Percentiles rank a stretch among this genome's conserved stretches.
Conservation (phyloP, 257 asterid genomes). For the Scutellaria galericulata region DNA sequence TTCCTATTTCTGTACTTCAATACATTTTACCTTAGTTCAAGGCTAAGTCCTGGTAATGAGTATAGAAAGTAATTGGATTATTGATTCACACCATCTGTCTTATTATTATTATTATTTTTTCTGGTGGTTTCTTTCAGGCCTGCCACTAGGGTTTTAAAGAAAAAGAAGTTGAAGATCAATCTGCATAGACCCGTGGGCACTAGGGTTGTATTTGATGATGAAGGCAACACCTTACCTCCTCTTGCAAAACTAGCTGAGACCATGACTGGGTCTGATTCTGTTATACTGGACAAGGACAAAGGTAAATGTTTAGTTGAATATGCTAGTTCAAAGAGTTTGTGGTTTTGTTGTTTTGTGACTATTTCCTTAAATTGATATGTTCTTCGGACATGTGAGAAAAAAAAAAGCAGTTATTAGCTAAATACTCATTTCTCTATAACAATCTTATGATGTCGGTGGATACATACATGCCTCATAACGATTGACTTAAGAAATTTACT, state of each 20-base stretch:
- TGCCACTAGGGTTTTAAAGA: conserved; percentile 71
- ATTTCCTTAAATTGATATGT: background rate
- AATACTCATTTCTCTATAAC: background rate
- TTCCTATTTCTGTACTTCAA: conserved; percentile 11
- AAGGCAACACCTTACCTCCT: conserved; percentile 83
- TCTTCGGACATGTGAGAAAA: background rate
- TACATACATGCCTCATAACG: background rate
- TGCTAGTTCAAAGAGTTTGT: background rate
- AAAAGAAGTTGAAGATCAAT: conserved; percentile 93
- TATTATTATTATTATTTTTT: background rate
- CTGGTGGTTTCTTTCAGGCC: conserved; percentile 45
- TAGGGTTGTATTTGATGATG: conserved; percentile 96
- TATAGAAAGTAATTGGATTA: background rate
- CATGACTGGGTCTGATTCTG: conserved; percentile 44
- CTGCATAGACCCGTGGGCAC: conserved; percentile 86
- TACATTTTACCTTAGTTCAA: background rate
- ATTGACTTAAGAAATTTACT: conserved; percentile 2
- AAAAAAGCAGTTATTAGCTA: background rate
- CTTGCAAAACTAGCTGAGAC: conserved; percentile 73
- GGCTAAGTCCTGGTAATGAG: background rate
- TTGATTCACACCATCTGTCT: background rate
- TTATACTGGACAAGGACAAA: conserved; percentile 68
- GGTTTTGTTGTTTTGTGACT: background rate
- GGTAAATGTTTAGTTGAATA: conserved; percentile 45
- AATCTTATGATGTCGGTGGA: background rate